These are phyloP conservation scores for Thermomucor indicae-seudaticae DNA, from an alignment of 371 early-diverging fungal species.

Conservation along the genomic window DNA sequence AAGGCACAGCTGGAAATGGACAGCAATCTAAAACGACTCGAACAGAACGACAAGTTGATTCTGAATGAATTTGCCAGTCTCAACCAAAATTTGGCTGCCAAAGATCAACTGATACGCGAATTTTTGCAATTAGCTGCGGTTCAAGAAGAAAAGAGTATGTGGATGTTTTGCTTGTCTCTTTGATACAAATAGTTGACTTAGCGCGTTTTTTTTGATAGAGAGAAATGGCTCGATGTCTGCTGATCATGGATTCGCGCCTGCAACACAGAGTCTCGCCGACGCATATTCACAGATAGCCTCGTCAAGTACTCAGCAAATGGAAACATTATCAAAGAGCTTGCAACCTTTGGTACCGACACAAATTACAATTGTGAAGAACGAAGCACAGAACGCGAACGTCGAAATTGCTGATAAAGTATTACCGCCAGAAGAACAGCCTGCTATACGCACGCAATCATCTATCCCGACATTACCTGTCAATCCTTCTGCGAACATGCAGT, in stretches of 20 bases:
- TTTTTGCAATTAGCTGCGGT: constrained; percentile 42
- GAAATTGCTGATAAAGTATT: too few species aligned
- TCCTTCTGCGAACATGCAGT: not conserved
- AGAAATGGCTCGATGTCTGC: not conserved
- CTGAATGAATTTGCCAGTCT: constrained; percentile 53
- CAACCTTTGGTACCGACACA: too few species aligned
- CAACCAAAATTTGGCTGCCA: constrained; percentile 55
- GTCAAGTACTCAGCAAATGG: constrained; percentile 1
- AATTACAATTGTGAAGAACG: too few species aligned
- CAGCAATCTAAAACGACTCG: constrained; percentile 32
- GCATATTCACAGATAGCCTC: constrained; percentile 6
- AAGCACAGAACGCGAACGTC: too few species aligned
- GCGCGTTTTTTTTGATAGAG: not conserved
- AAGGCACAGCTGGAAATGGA: constrained; percentile 26
- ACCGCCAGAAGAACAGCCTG: too few species aligned
- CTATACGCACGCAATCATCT: too few species aligned
- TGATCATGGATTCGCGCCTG: not conserved
- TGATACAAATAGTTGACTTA: too few species aligned
- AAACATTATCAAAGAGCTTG: constrained; percentile 3
- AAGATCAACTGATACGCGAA: constrained; percentile 61
- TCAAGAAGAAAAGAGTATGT: too few species aligned
- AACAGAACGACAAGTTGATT: constrained; percentile 51
- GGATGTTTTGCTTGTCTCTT: too few species aligned
- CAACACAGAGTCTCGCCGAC: constrained; percentile 9
- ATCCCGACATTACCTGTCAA: too few species aligned